phyloP scores from a whole-genome alignment of 345 rosid genomes.

The Combretum micranthum region DNA sequence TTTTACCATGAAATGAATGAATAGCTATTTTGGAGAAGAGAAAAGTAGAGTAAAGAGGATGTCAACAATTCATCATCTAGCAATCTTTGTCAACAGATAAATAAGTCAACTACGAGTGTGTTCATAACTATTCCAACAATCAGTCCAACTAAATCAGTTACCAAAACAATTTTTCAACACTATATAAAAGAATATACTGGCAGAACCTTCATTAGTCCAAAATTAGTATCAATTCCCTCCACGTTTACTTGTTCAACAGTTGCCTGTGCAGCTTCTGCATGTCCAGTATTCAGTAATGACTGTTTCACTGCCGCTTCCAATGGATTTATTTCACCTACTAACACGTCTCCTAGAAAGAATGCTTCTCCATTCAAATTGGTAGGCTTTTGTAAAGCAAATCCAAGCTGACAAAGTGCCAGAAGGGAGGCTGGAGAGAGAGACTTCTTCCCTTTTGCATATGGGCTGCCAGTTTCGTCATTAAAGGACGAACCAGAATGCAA shows the following conservation, averaged over 20 bases:
- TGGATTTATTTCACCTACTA: slow-evolving; percentile 78
- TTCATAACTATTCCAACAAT: no score
- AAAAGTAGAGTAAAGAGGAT: no score
- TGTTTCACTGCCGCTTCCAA: slow-evolving; percentile 69
- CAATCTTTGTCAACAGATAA: no score
- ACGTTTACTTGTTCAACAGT: slow-evolving; percentile 94
- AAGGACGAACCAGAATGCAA: slow-evolving; percentile 27
- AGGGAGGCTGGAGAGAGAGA: slow-evolving; percentile 51
- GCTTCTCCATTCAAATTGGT: slow-evolving; percentile 34
- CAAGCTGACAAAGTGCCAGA: slow-evolving; percentile 54
- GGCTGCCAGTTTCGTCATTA: slow-evolving; percentile 23
- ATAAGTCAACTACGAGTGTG: no score
- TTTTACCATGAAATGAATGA: no score
- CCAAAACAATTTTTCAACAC: not conserved
- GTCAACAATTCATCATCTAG: no score
- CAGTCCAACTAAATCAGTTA: no score
- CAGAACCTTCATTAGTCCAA: slow-evolving; percentile 78
- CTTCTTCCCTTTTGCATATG: slow-evolving; percentile 38
- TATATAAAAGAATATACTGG: slow-evolving; percentile 6
- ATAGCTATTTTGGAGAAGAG: no score
- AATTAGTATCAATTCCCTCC: slow-evolving; percentile 88
- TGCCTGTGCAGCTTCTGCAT: slow-evolving; percentile 91
- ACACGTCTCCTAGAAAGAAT: slow-evolving; percentile 48
- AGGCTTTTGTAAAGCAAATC: slow-evolving; percentile 45
- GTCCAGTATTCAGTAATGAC: slow-evolving; percentile 59